These are phyloP conservation scores for Thelonectria olida DNA, from an alignment of 2,329 filamentous ascomycete species.

Conservation along the genomic window DNA sequence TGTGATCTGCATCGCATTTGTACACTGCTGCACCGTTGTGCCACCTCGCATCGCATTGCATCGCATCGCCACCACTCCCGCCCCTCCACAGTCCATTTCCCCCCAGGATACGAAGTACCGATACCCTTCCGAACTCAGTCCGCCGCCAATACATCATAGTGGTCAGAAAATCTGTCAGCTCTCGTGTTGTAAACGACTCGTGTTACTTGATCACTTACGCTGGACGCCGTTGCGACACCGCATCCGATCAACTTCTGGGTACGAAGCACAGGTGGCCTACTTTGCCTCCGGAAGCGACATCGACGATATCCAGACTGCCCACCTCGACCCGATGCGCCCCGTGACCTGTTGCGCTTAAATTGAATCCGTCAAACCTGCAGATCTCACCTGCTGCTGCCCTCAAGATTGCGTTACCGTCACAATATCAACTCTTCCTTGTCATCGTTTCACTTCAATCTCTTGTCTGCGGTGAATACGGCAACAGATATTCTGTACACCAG, in stretches of 20 bases:
- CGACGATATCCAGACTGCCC: neutral
- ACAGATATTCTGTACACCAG: neutral
- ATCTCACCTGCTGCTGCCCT: neutral
- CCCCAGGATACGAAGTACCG: conserved; percentile 13
- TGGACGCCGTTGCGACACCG: conserved; percentile 5
- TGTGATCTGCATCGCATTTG: neutral
- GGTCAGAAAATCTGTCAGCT: neutral
- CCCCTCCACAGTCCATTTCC: conserved; percentile 11
- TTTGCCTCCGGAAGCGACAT: neutral
- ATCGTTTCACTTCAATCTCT: neutral
- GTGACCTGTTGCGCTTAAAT: conserved; percentile 1
- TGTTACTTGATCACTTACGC: conserved; percentile 6
- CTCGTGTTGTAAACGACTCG: conserved; percentile 12
- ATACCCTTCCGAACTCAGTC: neutral
- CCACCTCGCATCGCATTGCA: conserved; percentile 9
- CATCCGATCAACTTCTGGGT: neutral
- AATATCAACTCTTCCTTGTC: neutral
- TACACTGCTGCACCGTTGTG: conserved; percentile 1
- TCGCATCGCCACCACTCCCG: conserved; percentile 9
- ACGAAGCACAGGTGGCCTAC: no score
- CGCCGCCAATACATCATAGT: neutral
- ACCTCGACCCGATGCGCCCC: neutral
- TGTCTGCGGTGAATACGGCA: neutral
- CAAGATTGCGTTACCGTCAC: neutral
- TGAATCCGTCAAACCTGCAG: neutral